These are phyloP conservation scores for Moniliella sp. DNA, from an alignment of 1,284 basidiomycete genomes.

Conservation along the genomic window DNA sequence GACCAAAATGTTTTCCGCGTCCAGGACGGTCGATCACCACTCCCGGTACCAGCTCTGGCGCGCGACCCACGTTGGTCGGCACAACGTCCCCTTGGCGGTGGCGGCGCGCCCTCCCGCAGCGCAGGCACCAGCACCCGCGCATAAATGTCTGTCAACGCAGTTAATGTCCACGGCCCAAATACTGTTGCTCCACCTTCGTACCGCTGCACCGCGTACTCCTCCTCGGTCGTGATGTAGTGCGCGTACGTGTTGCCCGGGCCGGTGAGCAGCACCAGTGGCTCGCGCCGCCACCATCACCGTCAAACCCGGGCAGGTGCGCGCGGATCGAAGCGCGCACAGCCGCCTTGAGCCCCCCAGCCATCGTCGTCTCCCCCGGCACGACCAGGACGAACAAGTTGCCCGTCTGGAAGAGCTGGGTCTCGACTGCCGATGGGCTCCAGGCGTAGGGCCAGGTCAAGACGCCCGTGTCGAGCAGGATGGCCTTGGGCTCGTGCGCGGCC, in stretches of 20 bases:
- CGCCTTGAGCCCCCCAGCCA: slow-evolving; percentile 42
- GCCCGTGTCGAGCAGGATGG: slow-evolving; percentile 41
- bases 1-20: slow-evolving; percentile 48
- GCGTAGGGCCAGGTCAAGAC: slow-evolving; percentile 42
- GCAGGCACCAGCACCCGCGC: slow-evolving; percentile 14
- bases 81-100: slow-evolving; percentile 46
- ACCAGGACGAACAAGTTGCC: slow-evolving; percentile 57
- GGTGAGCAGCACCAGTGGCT: slow-evolving; percentile 15
- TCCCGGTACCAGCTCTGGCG: too few species aligned
- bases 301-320: too few species aligned
- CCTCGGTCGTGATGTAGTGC: slow-evolving; percentile 51
- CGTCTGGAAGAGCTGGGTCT: slow-evolving; percentile 55
- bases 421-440: slow-evolving; percentile 51
- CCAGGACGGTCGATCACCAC: too few species aligned
- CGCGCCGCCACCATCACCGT: neutral
- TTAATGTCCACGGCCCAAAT: slow-evolving; percentile 48
- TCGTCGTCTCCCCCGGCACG: slow-evolving; percentile 52
- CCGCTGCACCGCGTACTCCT: slow-evolving; percentile 54
- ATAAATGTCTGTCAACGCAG: slow-evolving; percentile 59
- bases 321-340: slow-evolving; percentile 47
- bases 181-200: slow-evolving; percentile 64
- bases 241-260: slow-evolving; percentile 57
- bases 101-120: slow-evolving; percentile 36
- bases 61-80: too few species aligned
- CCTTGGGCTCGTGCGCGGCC: slow-evolving; percentile 57